Percentiles rank a stretch among this genome's conserved stretches.
Conservation (phyloP, 352 stramenopile genomes). For the Phytophthora agathidicida region DNA sequence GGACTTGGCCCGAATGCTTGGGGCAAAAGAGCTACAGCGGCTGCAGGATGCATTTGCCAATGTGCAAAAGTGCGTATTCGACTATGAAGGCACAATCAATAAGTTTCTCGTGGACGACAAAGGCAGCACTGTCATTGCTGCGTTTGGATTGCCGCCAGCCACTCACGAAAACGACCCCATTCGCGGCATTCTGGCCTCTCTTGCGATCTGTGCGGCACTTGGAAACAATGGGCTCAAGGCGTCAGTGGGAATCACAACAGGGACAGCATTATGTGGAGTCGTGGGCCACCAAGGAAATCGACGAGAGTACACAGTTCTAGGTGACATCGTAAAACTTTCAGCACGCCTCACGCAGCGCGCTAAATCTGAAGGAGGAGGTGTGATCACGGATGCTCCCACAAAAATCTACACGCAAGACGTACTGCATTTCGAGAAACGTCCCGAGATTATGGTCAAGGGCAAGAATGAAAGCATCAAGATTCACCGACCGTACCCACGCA, state of each 20-base stretch:
- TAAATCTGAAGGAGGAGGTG: slow-evolving; percentile 81
- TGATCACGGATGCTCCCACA: slow-evolving; percentile 90
- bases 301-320: slow-evolving; percentile 94
- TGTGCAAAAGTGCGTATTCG: slow-evolving; percentile 92
- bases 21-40: slow-evolving; percentile 66
- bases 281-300: slow-evolving; percentile 91
- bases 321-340: slow-evolving; percentile 94
- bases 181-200: slow-evolving; percentile 87
- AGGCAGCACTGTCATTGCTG: slow-evolving; percentile 93
- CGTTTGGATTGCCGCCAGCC: slow-evolving; percentile 92
- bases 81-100: slow-evolving; percentile 96
- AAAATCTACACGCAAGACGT: slow-evolving; percentile 85
- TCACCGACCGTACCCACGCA: slow-evolving; percentile 84
- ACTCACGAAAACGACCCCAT: slow-evolving; percentile 93
- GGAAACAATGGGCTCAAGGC: slow-evolving; percentile 74
- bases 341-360: slow-evolving; percentile 93
- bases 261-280: slow-evolving; percentile 92
- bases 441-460: slow-evolving; percentile 92
- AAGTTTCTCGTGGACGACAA: slow-evolving; percentile 97
- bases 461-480: slow-evolving; percentile 93
- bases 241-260: slow-evolving; percentile 92
- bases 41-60: slow-evolving; percentile 81
- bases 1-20: slow-evolving; percentile 79
- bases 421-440: slow-evolving; percentile 89
- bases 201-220: slow-evolving; percentile 84